A percentile compares a stretch with the other conserved stretches of the same genome.
phyloP scores from a whole-genome alignment of 768 basidiomycete genomes.

The Russula lepida region DNA sequence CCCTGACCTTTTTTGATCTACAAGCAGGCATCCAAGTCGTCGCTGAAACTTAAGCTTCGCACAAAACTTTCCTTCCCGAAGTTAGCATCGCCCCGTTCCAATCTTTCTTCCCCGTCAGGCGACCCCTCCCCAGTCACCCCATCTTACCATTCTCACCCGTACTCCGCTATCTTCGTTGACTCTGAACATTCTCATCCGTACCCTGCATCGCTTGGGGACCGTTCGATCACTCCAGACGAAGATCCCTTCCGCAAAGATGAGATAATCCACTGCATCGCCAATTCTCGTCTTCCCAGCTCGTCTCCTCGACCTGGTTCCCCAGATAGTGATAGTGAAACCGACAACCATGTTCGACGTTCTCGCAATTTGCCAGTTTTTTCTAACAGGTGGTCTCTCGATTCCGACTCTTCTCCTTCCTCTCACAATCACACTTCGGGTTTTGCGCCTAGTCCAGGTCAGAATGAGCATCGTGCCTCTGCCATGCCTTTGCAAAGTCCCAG shows the following conservation, averaged over 20 bases:
- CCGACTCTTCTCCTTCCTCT: constrained; percentile 4
- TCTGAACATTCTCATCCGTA: not conserved
- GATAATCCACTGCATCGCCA: not conserved
- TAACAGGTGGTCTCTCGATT: constrained; percentile 7
- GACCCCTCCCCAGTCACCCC: constrained; percentile 1
- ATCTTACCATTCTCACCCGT: constrained; percentile 4
- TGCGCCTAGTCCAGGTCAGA: not conserved
- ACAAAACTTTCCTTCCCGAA: constrained; percentile 11
- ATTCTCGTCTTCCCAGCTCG: not conserved
- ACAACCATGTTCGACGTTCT: not conserved
- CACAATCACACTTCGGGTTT: not conserved
- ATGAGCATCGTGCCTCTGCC: not conserved
- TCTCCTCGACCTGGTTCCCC: constrained; percentile 1
- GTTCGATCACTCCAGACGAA: constrained; percentile 17
- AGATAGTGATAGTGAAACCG: not conserved
- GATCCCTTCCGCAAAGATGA: constrained; percentile 21
- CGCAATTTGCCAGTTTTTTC: constrained; percentile 6
- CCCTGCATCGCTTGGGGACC: not conserved
- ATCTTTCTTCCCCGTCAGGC: not conserved
- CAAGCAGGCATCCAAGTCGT: not conserved
- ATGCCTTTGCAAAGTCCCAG: not conserved
- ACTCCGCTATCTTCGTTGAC: not conserved
- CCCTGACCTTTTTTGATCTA: not conserved
- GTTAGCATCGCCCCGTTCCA: not conserved
- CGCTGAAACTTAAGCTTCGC: constrained; percentile 2